A percentile compares a stretch with the other conserved stretches of the same genome.
Conservation (phyloP, 2,329 filamentous ascomycete species). For the Oidium heveae region DNA sequence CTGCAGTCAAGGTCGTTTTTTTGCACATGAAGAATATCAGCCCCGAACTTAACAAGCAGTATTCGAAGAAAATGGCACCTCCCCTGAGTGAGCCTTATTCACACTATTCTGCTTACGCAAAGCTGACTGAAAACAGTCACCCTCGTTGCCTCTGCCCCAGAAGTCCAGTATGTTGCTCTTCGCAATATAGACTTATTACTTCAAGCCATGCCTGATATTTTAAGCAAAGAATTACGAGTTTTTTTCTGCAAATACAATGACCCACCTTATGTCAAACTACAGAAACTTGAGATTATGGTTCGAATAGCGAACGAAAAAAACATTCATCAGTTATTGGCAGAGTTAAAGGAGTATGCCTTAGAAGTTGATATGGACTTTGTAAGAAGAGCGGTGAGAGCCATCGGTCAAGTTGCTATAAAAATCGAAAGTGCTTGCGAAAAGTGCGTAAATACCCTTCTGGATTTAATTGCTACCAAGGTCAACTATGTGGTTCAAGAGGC, state of each 20-base stretch:
- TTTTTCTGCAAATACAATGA: conserved; percentile 99
- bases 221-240: conserved; percentile 90
- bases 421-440: conserved; percentile 87
- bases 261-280: conserved; percentile 86
- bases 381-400: conserved; percentile 76
- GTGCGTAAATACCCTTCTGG: conserved; percentile 79
- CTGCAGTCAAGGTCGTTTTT: conserved; percentile 96
- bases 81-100: conserved; percentile 44
- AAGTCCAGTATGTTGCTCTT: conserved; percentile 93
- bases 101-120: not conserved
- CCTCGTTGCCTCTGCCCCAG: conserved; percentile 77
- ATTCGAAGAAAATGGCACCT: conserved; percentile 96
- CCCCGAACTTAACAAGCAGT: conserved; percentile 54
- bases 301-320: conserved; percentile 95
- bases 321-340: conserved; percentile 77
- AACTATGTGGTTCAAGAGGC: conserved; percentile 98
- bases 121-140: conserved; percentile 35
- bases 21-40: conserved; percentile 77
- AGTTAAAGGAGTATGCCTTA: conserved; percentile 89
- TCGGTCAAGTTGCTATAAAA: conserved; percentile 96
- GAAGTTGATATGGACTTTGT: conserved; percentile 99
- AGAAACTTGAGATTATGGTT: conserved; percentile 98
- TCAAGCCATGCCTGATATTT: conserved; percentile 85
- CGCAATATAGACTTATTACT: conserved; percentile 89
- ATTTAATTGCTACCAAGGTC: conserved; percentile 90